Base-by-base conservation (phyloP, 2,329 filamentous ascomycete genomes). In the Rachicladosporium sp. region DNA sequence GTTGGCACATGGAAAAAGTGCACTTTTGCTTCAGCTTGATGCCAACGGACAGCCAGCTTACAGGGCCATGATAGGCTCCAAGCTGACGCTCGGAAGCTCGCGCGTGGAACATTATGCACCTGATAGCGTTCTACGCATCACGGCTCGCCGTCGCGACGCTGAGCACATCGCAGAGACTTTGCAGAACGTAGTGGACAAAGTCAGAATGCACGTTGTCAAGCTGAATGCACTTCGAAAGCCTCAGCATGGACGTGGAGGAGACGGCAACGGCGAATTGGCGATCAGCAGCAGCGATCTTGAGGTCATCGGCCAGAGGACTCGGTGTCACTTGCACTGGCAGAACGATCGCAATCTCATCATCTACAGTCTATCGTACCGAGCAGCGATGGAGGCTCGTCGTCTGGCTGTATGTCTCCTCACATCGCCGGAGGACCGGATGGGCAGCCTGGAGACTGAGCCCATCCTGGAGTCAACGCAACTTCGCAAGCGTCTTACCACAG, bases 91-190 rank as follows among this genome's bases (percentile, higher is more conserved):
- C 23, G 23, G 23, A 8, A 27, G 6, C 7, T 27, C 23, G 23
- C 23, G 23, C 7, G 33, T 56, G 9, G 40, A 45, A 10, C 40
- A 43, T 1, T 48, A 49, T 35, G 45, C 40, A 35, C 45, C 43
- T 9, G 48, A 55, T 27, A 43, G 44, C 19, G 36, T 53, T 9
- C 30, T 56, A 19, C 51, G 54, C 12, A 50, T 57, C 39, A 55
- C 52, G n/a, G 55, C 46, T 19, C 51, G 53, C 4, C 46, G 49
- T 13, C 42, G 44, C 21, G 52, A 54, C 35, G 53, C 54, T 5
- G 50, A 54, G 33, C 50, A 55, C 29, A 44, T 53, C 31, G 52
- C 49, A 8, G 41, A 41, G 10, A 44, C 46, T 29, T 35, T 57
- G 19, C 40, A 51, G 35, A 35, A 43, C 12, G 43, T 44, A n/a